Conservation (phyloP, 1,284 basidiomycete species). For the Porogramme epimiltina region DNA sequence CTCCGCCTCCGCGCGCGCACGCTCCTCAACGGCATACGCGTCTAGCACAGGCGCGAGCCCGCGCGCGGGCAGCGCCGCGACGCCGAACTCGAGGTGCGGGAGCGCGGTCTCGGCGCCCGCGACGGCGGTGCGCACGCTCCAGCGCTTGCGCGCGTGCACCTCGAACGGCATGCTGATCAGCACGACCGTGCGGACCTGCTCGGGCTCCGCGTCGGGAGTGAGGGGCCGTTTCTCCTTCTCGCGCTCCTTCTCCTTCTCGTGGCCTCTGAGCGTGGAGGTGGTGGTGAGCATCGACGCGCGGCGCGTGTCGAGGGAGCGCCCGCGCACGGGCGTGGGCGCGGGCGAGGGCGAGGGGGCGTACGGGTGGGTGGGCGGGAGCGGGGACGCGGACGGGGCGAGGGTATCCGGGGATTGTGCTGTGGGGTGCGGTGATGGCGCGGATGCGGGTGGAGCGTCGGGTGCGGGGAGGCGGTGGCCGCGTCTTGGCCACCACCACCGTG, state of each 20-base stretch:
- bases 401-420: too few relatives aligned
- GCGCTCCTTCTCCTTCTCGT: neutral
- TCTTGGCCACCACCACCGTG: conserved; percentile 1
- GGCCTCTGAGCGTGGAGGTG: neutral
- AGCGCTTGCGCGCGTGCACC: conserved; percentile 8
- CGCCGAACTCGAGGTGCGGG: conserved; percentile 23
- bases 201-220: neutral
- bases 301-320: neutral
- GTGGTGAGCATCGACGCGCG: neutral
- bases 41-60: conserved; percentile 4
- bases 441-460: neutral
- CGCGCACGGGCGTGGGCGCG: neutral
- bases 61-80: conserved; percentile 2
- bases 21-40: neutral
- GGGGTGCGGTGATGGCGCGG: neutral
- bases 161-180: conserved; percentile 22
- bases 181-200: conserved; percentile 13
- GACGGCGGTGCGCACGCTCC: conserved; percentile 4
- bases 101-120: conserved; percentile 2
- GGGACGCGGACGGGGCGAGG: too few relatives aligned
- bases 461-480: neutral
- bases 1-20: neutral
- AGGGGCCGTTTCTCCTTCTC: neutral
- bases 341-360: neutral
- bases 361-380: neutral